Base-by-base conservation (phyloP, 2,329 filamentous ascomycete genomes). In the Alternaria conjuncta region DNA sequence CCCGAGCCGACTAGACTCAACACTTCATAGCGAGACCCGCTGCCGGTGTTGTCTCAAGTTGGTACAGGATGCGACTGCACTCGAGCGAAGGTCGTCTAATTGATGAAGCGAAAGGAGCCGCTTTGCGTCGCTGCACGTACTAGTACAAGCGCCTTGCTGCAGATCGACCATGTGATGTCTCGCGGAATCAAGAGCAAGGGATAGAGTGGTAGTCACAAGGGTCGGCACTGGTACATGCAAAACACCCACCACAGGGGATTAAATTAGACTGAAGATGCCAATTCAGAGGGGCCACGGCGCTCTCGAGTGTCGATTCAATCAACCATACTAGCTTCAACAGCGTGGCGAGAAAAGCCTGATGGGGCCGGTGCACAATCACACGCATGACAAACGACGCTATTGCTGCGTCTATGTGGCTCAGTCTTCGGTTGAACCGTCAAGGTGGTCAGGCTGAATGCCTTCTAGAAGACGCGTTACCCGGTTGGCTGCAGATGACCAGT, bases 81-180 rank as follows among this genome's bases (percentile, higher is more conserved):
- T 23, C 49, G 30, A 18, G 21, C n/a, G 49, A 30, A 53, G 30
- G 28, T 36, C 49, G 49, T 53, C 49, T 53, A 53, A 41, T 51
- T 47, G 59, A 54, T 64, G 45, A 59, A 50, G 43, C 55, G 57
- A 55, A 65, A 55, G 70, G 71, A 78, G 74, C 73, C 73, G 75
- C 75, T 75, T 72, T 64, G 70, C 71, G 64, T 65, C 59, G 63
- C 64, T 70, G 74, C 75, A 74, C 72, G 70, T 70, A 70, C 69
- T 68, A 63, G 55, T 63, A 64, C 67, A 68, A 69, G 60, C 68
- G 71, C 55, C 68, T 64, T 72, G 69, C 66, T 55, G 70, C 67
- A 71, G 62, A 68, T 70, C 68, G 69, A 55, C 66, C 67, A 63
- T 49, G 68, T 63, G 58, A 60, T 56, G 60, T 54, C 57, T 55